Evolutionary conservation across 2,329 filamentous ascomycete genomes (phyloP), one percentile per base, ranked within the genome.

Genomic region (Cercospora zeina): DNA sequence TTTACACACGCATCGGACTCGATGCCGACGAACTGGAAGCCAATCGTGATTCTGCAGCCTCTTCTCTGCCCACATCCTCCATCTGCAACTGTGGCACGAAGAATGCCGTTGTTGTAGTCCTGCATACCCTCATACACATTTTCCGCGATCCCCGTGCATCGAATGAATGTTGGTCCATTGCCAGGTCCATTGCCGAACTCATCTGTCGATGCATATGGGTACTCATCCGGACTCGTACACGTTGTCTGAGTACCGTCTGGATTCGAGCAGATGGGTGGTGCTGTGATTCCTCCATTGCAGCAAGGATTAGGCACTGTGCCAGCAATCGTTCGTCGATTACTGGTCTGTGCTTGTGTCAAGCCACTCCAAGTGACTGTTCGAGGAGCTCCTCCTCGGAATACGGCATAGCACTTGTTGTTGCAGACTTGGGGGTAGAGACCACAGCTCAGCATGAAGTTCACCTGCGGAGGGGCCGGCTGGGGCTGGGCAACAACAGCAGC

Each of bases 401-500:
- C 31, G 13, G 50, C 50, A 54, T 54, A 54, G 31, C 50, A 54
- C 31, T 54, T 54, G 50, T 33, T 31, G 31, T 54, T 54, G 50
- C 50, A 54, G 27, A 34, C 27, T 33, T 54, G 50, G 21, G 50
- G 50, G 27, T 33, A 54, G 27, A 31, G 50, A 21, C 50, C 50
- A 34, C 50, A 54, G 24, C 31, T 33, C 16, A 54, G 24, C 24
- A 34, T 34, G 50, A 33, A 54, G 30, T 54, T 54, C 30, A 54
- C 50, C 31, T 54, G 50, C 11, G 27, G 27, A n/a, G 45, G 10
- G 4, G 45, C 45, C 13, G 45, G 37, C 19, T 42, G 24, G 3
- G 24, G 24, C 19, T 42, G 37, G 37, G 37, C 37, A 42, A 42
- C 3, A 19, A 42, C 37, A 42, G 37, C 37, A 42, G 37, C 37